Evolutionary conservation across 2,329 filamentous ascomycete species (phyloP).

Genomic region (Phialophora verrucosa): DNA sequence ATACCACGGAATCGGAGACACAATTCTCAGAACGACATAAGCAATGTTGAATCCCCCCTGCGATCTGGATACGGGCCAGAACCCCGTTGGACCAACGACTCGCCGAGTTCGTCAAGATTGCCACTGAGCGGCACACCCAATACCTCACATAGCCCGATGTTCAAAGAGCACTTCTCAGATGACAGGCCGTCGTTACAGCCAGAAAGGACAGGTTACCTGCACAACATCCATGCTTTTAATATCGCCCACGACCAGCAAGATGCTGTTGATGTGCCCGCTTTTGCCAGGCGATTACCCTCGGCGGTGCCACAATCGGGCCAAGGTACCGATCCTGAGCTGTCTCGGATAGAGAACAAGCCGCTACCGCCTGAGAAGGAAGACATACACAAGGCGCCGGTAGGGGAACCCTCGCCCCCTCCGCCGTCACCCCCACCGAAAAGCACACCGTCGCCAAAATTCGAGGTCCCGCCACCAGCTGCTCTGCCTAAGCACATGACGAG

Average conservation of each 20-base stretch:
- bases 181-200: slow-evolving; percentile 48
- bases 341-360: slow-evolving; percentile 21
- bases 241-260: slow-evolving; percentile 42
- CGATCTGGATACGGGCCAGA: slow-evolving; percentile 24
- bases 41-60: slow-evolving; percentile 27
- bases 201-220: slow-evolving; percentile 51
- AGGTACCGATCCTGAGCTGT: not conserved
- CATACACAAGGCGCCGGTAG: slow-evolving; percentile 8
- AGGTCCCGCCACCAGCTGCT: slow-evolving; percentile 39
- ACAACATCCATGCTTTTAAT: slow-evolving; percentile 47
- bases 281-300: slow-evolving; percentile 52
- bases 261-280: slow-evolving; percentile 47
- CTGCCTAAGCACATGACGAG: slow-evolving; percentile 58
- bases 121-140: slow-evolving; percentile 22
- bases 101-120: slow-evolving; percentile 12
- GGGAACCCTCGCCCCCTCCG: slow-evolving; percentile 30
- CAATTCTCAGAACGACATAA: slow-evolving; percentile 41
- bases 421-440: slow-evolving; percentile 36
- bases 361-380: slow-evolving; percentile 22
- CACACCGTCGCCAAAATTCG: slow-evolving; percentile 37
- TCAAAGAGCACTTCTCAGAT: slow-evolving; percentile 66
- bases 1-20: slow-evolving; percentile 59
- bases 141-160: slow-evolving; percentile 60
- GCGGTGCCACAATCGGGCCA: slow-evolving; percentile 27
- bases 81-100: slow-evolving; percentile 16